Percentiles rank a stretch among this genome's conserved stretches.
These are phyloP conservation scores for Crithidia sp. DNA, from an alignment of 208 protist species.

Conservation along the genomic window DNA sequence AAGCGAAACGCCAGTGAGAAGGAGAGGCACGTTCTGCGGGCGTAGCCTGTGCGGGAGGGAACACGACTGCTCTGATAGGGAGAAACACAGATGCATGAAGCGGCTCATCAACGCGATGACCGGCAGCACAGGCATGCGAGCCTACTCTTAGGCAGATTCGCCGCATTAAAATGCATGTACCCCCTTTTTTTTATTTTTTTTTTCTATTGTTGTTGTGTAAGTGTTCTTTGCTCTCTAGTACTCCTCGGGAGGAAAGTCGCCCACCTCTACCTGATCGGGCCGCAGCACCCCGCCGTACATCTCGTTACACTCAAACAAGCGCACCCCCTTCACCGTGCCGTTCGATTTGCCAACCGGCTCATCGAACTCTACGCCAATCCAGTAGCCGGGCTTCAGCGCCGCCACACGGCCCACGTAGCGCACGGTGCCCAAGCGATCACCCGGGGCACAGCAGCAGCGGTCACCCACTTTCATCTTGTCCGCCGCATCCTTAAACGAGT, in stretches of 20 bases:
- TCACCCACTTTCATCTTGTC: constrained; percentile 82
- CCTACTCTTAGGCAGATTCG: too few species aligned
- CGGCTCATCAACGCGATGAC: too few species aligned
- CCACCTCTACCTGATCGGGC: constrained; percentile 87
- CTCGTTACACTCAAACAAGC: constrained; percentile 87
- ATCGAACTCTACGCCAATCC: constrained; percentile 94
- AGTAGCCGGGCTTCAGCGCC: constrained; percentile 87
- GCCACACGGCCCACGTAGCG: constrained; percentile 88
- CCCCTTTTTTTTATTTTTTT: too few species aligned
- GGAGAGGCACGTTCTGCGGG: too few species aligned
- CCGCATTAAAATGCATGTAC: too few species aligned
- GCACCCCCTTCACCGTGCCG: constrained; percentile 89
- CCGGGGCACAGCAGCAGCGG: constrained; percentile 82
- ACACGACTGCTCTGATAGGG: too few species aligned
- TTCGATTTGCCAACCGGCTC: constrained; percentile 95
- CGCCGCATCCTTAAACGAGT: constrained; percentile 76
- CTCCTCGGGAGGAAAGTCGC: constrained; percentile 90
- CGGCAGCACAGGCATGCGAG: too few species aligned
- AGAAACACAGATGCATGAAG: too few species aligned
- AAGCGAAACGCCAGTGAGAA: too few species aligned
- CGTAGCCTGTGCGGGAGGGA: too few species aligned
- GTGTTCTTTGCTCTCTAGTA: constrained; percentile 36
- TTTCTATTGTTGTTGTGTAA: too few species aligned
- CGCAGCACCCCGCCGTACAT: constrained; percentile 88
- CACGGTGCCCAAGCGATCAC: constrained; percentile 84